A percentile compares a stretch with the other conserved stretches of the same genome.
phyloP scores from a whole-genome alignment of 129 eudicot genomes.

The Ambrosia artemisiifolia region DNA sequence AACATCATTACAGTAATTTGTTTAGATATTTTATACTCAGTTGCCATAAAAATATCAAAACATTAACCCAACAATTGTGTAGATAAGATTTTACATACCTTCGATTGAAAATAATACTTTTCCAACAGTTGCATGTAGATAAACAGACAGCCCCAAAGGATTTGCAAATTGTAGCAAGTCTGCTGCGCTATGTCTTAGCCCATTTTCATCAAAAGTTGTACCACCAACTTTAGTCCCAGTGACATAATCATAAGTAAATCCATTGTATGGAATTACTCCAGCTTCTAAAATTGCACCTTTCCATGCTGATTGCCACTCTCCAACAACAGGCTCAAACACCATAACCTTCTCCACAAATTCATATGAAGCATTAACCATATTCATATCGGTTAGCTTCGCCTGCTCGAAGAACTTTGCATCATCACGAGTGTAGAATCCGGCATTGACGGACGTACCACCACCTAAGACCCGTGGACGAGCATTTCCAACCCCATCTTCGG shows the following conservation, averaged over 20 bases:
- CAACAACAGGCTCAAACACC: constrained; percentile 54
- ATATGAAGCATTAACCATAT: constrained; percentile 37
- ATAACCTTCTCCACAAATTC: constrained; percentile 56
- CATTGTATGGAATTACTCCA: constrained; percentile 56
- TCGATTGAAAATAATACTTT: constrained; percentile 27
- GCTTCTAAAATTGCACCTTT: constrained; percentile 49
- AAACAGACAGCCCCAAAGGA: constrained; percentile 40
- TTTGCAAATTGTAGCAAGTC: constrained; percentile 55
- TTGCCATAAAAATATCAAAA: neutral
- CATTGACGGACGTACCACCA: neutral
- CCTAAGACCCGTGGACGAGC: neutral
- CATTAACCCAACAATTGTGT: neutral
- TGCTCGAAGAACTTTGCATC: neutral
- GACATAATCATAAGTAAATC: constrained; percentile 58
- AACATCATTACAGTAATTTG: too few relatives aligned
- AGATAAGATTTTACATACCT: constrained; percentile 32
- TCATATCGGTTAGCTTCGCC: neutral
- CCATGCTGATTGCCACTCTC: constrained; percentile 60
- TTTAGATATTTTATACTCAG: too few relatives aligned
- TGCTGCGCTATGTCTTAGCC: constrained; percentile 60
- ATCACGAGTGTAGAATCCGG: neutral
- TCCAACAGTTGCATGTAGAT: constrained; percentile 53
- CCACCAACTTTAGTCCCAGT: constrained; percentile 70
- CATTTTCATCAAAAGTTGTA: constrained; percentile 48
- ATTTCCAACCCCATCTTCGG: neutral